Conservation (phyloP, 306 rosid genomes). For the Cucurbita argyrosperma region DNA sequence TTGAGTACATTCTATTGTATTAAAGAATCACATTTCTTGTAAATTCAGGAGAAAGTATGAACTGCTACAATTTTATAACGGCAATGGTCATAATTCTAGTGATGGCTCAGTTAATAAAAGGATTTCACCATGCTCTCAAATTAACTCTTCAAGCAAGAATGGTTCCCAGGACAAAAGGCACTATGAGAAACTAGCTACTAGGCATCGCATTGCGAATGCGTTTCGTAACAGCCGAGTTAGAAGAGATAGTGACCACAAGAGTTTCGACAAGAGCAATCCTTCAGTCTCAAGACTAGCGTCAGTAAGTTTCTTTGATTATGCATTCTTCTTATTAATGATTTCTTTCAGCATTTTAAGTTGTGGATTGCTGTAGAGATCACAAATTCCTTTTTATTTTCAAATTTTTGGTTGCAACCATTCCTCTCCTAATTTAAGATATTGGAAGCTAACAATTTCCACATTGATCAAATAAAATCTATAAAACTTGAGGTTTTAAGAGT, state of each 20-base stretch:
- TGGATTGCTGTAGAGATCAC: neutral
- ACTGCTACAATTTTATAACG: slow-evolving; percentile 28
- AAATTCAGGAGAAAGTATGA: slow-evolving; percentile 75
- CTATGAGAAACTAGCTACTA: slow-evolving; percentile 28
- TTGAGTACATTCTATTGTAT: neutral
- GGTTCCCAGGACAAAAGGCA: slow-evolving; percentile 36
- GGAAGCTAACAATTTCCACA: neutral
- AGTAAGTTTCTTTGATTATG: slow-evolving; percentile 23
- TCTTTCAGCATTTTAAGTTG: neutral
- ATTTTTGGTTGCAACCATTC: neutral
- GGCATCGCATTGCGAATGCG: slow-evolving; percentile 46
- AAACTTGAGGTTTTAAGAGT: neutral
- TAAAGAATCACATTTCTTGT: slow-evolving; percentile 1
- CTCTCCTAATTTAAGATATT: neutral
- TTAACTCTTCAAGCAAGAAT: slow-evolving; percentile 16
- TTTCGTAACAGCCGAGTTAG: slow-evolving; percentile 59
- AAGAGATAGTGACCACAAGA: slow-evolving; percentile 54
- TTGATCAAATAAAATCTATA: neutral
- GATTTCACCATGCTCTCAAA: slow-evolving; percentile 14
- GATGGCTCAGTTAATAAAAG: slow-evolving; percentile 13
- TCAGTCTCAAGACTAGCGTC: slow-evolving; percentile 18
- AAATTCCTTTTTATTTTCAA: neutral
- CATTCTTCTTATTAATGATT: neutral
- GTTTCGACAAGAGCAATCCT: slow-evolving; percentile 35
- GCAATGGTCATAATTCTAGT: slow-evolving; percentile 15